Base-by-base conservation (phyloP, 768 basidiomycete genomes). In the Rhodocollybia butyracea region DNA sequence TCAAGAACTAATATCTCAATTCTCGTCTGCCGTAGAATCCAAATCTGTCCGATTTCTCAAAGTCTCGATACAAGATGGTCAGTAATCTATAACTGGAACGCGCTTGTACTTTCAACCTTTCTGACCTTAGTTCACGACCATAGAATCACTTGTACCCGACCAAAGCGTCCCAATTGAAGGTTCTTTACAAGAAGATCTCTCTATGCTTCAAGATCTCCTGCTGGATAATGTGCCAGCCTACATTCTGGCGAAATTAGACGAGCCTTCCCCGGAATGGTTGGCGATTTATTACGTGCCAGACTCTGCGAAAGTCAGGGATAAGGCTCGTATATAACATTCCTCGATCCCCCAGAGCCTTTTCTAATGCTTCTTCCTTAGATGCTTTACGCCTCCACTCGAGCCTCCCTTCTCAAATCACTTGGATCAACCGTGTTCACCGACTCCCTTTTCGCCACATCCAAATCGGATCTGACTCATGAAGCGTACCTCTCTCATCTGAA, bases 211-310 rank as follows among this genome's bases (percentile, higher is more conserved):
- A 62, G 65, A 70, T 27, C 60, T 88, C 36, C 72, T 92, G 0
- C 75, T 85, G 30, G 80, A 85, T 27, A 70, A 81, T 54, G 64
- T 70, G 1, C 89, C 92, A 22, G 84, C 89, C n/a, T 94, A 92
- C 70, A 70, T 93, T 41, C 81, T 94, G 21, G 82, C 78, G 10
- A 82, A 83, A 53, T 67, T 84, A 32, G 89, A 89, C 60, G 70
- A 76, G 19, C 76, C 85, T 2, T 73, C 76, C 0, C 63, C 79
- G 1, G 81, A 86, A 59, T 94, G 91, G 91, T 73, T 90, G 32
- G 76, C 80, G 6, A 78, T 93, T 56, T 85, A 75, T 64, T 95
- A 91, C 65, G 89, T 94, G 5, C 93, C 93, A 1, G 93, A 95
- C 58, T 66, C 77, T 19, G 89, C 93, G 26, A 85, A 80, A 70